These are phyloP conservation scores for Coccinonectria pachysandricola DNA, from an alignment of 2,329 filamentous ascomycete species.

Conservation along the genomic window DNA sequence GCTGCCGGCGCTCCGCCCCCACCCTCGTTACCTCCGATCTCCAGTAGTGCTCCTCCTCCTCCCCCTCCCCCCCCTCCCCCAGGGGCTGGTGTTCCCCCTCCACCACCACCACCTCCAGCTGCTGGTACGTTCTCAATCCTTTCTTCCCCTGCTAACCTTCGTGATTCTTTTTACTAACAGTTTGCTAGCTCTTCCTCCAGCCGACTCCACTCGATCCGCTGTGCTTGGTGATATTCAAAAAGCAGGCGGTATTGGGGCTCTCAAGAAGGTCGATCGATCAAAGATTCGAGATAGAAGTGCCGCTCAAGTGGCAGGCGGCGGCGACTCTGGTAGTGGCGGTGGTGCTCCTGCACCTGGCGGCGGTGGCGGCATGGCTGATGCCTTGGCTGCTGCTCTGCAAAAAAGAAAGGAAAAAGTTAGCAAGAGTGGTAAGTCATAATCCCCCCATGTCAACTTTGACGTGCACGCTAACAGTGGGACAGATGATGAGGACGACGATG, in stretches of 20 bases:
- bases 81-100: slow-evolving; percentile 21
- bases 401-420: slow-evolving; percentile 90
- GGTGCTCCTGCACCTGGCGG: slow-evolving; percentile 40
- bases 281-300: slow-evolving; percentile 64
- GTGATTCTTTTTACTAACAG: slow-evolving; percentile 47
- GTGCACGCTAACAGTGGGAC: slow-evolving; percentile 6
- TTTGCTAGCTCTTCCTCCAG: slow-evolving; percentile 35
- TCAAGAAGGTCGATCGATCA: slow-evolving; percentile 65
- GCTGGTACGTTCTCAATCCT: slow-evolving; percentile 23
- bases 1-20: slow-evolving; percentile 14
- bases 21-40: no score
- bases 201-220: slow-evolving; percentile 42
- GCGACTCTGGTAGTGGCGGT: slow-evolving; percentile 41
- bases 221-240: slow-evolving; percentile 64
- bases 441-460: neutral
- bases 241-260: slow-evolving; percentile 52
- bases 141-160: slow-evolving; percentile 45
- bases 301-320: slow-evolving; percentile 44
- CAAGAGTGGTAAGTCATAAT: slow-evolving; percentile 77
- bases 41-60: no score
- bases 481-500: slow-evolving; percentile 72
- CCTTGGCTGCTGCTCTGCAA: slow-evolving; percentile 65
- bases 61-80: slow-evolving; percentile 28
- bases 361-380: slow-evolving; percentile 67
- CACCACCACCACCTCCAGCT: slow-evolving; percentile 19